Percentiles rank a stretch among this genome's conserved stretches.
phyloP scores from a whole-genome alignment of 352 stramenopile genomes.

The Saprolegnia parasitica region DNA sequence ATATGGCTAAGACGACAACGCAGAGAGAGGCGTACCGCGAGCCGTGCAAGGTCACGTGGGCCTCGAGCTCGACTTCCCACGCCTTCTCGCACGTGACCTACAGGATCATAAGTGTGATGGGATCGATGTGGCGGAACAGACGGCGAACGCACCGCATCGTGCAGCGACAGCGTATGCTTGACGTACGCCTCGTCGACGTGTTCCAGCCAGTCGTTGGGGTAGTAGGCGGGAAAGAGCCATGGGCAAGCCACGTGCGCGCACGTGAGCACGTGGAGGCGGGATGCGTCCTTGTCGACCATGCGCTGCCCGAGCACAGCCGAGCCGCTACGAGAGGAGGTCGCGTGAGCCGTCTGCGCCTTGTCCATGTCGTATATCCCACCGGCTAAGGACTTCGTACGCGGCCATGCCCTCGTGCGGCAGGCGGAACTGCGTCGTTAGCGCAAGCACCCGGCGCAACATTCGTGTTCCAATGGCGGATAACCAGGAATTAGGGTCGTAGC shows the following conservation, averaged over 20 bases:
- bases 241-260: slow-evolving; percentile 79
- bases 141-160: slow-evolving; percentile 34
- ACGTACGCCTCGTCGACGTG: slow-evolving; percentile 73
- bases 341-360: background rate
- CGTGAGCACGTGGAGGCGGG: slow-evolving; percentile 42
- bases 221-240: slow-evolving; percentile 75
- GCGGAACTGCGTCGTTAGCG: slow-evolving; percentile 72
- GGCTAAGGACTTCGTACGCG: slow-evolving; percentile 68
- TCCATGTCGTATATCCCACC: slow-evolving; percentile 32
- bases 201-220: slow-evolving; percentile 71
- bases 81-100: slow-evolving; percentile 16
- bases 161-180: slow-evolving; percentile 59
- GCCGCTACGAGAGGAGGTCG: slow-evolving; percentile 37
- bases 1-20: background rate
- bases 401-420: slow-evolving; percentile 74
- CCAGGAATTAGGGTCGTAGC: background rate
- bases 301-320: slow-evolving; percentile 54
- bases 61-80: slow-evolving; percentile 27
- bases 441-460: slow-evolving; percentile 43
- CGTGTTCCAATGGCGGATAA: background rate
- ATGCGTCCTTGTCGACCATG: slow-evolving; percentile 8
- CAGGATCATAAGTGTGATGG: slow-evolving; percentile 4
- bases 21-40: background rate
- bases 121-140: background rate
- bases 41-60: background rate